These are phyloP conservation scores for Fusarium buharicum DNA, from an alignment of 2,329 filamentous ascomycete genomes.

Conservation along the genomic window DNA sequence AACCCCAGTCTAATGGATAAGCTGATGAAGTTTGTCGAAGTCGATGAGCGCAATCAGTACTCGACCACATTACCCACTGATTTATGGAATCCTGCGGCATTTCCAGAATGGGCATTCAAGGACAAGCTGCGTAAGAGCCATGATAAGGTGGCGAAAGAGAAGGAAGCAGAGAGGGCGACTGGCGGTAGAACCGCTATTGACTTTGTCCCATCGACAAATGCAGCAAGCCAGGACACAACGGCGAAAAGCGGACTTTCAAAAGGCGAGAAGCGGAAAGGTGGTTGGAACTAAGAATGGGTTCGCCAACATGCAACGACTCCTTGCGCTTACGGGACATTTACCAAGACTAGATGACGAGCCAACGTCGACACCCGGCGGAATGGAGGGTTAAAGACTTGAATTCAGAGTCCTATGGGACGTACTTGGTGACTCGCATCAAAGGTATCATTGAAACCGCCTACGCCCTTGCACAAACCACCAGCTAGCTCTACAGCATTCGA, in stretches of 20 bases:
- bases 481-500: conserved; percentile 29
- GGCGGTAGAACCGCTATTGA: conserved; percentile 58
- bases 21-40: conserved; percentile 73
- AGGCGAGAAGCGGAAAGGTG: conserved; percentile 50
- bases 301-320: neutral
- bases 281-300: conserved; percentile 45
- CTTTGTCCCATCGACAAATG: conserved; percentile 57
- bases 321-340: conserved; percentile 1
- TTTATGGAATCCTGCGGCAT: conserved; percentile 67
- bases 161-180: conserved; percentile 55
- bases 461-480: conserved; percentile 35
- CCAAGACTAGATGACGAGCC: conserved; percentile 5
- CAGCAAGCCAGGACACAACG: conserved; percentile 36
- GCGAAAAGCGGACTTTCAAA: conserved; percentile 40
- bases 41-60: conserved; percentile 68
- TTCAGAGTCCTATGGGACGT: conserved; percentile 24
- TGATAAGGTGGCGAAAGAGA: conserved; percentile 57
- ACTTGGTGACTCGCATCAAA: conserved; percentile 38
- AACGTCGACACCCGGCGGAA: conserved; percentile 9
- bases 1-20: conserved; percentile 80
- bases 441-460: conserved; percentile 49
- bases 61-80: conserved; percentile 66
- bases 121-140: conserved; percentile 62
- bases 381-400: conserved; percentile 26
- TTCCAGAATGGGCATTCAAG: conserved; percentile 66